These are phyloP conservation scores for Penicillium rolfsii DNA, from an alignment of 2,329 filamentous ascomycete species.

Conservation along the genomic window DNA sequence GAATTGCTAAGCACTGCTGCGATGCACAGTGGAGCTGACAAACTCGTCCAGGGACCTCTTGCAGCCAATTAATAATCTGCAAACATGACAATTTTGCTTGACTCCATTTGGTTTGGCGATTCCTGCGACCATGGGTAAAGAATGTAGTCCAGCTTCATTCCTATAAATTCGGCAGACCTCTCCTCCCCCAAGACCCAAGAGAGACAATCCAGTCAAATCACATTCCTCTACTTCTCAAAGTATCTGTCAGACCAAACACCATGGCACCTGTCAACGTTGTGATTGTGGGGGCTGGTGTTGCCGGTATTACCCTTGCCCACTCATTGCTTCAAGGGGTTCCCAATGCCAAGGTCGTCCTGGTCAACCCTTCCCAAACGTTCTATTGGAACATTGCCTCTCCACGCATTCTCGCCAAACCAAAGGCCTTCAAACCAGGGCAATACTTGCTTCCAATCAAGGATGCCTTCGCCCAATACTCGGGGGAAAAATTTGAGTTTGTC, in stretches of 20 bases:
- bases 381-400: conserved; percentile 60
- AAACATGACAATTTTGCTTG: not conserved
- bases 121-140: not conserved
- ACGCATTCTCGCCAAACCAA: conserved; percentile 55
- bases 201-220: not conserved
- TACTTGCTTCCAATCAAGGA: conserved; percentile 55
- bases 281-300: conserved; percentile 45
- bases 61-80: not conserved
- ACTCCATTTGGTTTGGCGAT: not conserved
- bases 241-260: not conserved
- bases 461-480: conserved; percentile 55
- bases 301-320: conserved; percentile 43
- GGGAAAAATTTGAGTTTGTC: conserved; percentile 55
- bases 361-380: conserved; percentile 58
- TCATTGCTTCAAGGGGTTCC: conserved; percentile 41
- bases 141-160: not conserved
- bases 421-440: conserved; percentile 52
- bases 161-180: conserved; percentile 15
- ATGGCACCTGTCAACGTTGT: conserved; percentile 34
- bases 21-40: conserved; percentile 6
- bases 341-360: conserved; percentile 54
- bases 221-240: not conserved
- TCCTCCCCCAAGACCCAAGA: not conserved
- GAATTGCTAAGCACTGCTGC: conserved; percentile 8
- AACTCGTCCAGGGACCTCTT: not conserved